Base-by-base conservation (phyloP, 2,329 filamentous ascomycete species). In the Pestalotiopsis sp. region DNA sequence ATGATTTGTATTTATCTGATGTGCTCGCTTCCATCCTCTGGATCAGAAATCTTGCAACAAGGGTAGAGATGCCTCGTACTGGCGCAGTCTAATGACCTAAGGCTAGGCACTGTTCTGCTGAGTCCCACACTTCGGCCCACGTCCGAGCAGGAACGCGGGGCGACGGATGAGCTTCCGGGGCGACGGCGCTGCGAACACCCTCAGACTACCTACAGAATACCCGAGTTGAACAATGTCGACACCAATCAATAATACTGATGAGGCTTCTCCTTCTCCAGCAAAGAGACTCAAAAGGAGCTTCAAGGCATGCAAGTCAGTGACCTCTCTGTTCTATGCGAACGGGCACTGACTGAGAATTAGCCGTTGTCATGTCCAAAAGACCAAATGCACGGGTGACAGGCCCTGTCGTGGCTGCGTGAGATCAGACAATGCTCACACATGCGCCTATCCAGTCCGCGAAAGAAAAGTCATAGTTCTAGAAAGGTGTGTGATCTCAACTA, bases 331-430 rank as follows among this genome's bases (percentile, higher is more conserved):
- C 17, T n/a, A n/a, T 7, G 58, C 14, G 31, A 58, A 20, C 3
- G 11, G n/a, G n/a, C 38, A 61, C 52, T 68, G 38, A 66, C 31
- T 7, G 23, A n/a, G 3, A 27, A 58, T 45, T 49, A 69, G 70
- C 36, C 75, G 23, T 67, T 80, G 57, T 68, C 76, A 62, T 65
- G 63, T 68, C 14, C 71, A 73, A 31, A 73, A 73, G 65, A 73
- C 68, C 38, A 73, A 72, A 45, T 73, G 71, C 63, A 70, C 71
- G 17, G 71, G 71, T 20, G 70, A 70, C 17, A 68, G 68, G 66
- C 71, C 71, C 17, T 73, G 71, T 60, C 64, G 66, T 20, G 66
- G 71, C 14, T 73, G 71, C 45, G 39, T 71, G 39, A 68, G 68
- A 39, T 72, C 71, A 2, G 70, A 70, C 31, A 70, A 67, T 49